These are phyloP conservation scores for Phaeoacremonium minimum DNA, from an alignment of 2,329 filamentous ascomycete species.

Conservation along the genomic window DNA sequence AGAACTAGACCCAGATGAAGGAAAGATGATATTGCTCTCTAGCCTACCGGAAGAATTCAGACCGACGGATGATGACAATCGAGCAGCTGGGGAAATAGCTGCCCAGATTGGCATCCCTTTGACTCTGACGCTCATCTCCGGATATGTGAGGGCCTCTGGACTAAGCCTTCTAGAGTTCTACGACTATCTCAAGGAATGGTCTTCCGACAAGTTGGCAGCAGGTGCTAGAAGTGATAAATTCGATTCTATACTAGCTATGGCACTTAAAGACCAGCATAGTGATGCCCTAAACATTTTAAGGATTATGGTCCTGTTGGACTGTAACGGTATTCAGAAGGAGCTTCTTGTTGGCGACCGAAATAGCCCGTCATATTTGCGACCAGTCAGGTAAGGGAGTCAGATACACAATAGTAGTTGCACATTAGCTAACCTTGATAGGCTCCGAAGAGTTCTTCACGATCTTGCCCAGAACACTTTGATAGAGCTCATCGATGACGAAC, in stretches of 20 bases:
- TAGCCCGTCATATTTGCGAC: slow-evolving; percentile 5
- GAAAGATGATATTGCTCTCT: slow-evolving; percentile 7
- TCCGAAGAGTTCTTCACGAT: too few species aligned
- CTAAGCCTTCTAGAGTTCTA: slow-evolving; percentile 10
- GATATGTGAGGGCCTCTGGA: slow-evolving; percentile 11
- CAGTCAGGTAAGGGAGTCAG: slow-evolving; percentile 5
- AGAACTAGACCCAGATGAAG: slow-evolving; percentile 7
- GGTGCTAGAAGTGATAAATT: background rate
- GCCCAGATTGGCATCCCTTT: slow-evolving; percentile 9
- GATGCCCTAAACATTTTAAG: slow-evolving; percentile 10
- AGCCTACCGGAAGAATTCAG: slow-evolving; percentile 8
- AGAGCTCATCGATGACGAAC: slow-evolving; percentile 2
- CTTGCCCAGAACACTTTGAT: too few species aligned
- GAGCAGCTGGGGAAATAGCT: slow-evolving; percentile 11
- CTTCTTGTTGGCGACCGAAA: slow-evolving; percentile 8
- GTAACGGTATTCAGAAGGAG: slow-evolving; percentile 11
- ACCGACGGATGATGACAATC: slow-evolving; percentile 10
- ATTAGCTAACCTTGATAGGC: too few species aligned
- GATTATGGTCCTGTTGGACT: slow-evolving; percentile 12
- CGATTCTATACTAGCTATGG: slow-evolving; percentile 11
- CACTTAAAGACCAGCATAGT: slow-evolving; percentile 8
- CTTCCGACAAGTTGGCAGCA: slow-evolving; percentile 6
- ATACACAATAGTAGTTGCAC: background rate
- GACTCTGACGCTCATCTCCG: slow-evolving; percentile 10
- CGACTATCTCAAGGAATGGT: slow-evolving; percentile 12